Conservation (phyloP, 2,329 filamentous ascomycete genomes). For the Pseudogymnoascus sp. region DNA sequence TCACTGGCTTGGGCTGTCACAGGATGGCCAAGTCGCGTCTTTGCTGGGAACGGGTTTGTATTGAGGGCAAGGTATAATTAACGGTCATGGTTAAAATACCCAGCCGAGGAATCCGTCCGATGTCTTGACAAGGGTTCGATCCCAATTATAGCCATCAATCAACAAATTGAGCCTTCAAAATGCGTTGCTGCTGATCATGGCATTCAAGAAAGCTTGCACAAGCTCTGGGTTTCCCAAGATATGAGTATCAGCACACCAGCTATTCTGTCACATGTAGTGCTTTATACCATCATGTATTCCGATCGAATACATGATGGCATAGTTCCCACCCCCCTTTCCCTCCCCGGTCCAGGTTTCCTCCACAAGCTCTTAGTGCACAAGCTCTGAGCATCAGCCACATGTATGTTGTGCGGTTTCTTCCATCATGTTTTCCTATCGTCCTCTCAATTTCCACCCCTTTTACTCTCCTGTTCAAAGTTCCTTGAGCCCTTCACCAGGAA, state of each 20-base stretch:
- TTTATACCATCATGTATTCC: background rate
- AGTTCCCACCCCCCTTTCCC: background rate
- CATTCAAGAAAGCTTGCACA: background rate
- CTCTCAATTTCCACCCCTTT: background rate
- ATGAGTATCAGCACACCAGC: background rate
- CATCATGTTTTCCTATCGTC: background rate
- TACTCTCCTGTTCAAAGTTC: conserved; percentile 24
- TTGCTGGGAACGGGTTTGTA: background rate
- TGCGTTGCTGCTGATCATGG: background rate
- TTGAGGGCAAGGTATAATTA: background rate
- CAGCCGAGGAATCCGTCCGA: background rate
- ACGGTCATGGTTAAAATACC: background rate
- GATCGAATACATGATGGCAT: background rate
- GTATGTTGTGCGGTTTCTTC: background rate
- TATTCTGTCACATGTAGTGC: background rate
- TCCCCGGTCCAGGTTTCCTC: conserved; percentile 24
- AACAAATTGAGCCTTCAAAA: background rate
- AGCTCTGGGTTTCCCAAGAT: background rate
- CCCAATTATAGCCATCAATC: background rate
- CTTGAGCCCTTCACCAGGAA: conserved; percentile 38
- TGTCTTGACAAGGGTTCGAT: background rate
- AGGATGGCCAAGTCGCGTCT: background rate
- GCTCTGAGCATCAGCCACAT: background rate
- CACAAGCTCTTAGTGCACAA: background rate
- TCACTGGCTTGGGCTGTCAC: background rate